A percentile compares a stretch with the other conserved stretches of the same genome.
phyloP scores from a whole-genome alignment of 2,329 filamentous ascomycete genomes.

The Colletotrichum karsti region DNA sequence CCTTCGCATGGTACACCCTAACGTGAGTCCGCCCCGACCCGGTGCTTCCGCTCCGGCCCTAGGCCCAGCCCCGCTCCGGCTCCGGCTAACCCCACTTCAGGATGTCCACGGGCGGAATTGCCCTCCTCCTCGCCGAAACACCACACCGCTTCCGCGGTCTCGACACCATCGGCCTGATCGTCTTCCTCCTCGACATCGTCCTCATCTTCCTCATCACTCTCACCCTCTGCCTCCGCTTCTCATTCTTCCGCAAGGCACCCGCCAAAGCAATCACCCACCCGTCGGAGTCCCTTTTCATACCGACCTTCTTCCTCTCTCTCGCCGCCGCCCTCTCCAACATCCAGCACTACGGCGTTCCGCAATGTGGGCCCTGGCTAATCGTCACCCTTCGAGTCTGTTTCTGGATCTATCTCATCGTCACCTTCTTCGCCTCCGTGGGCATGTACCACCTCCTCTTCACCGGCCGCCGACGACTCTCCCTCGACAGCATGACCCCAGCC shows the following conservation, averaged over 20 bases:
- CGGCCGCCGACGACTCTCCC: conserved; percentile 50
- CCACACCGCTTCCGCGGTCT: conserved; percentile 65
- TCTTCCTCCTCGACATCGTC: conserved; percentile 65
- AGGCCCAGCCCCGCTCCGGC: not conserved
- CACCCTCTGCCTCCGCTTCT: conserved; percentile 59
- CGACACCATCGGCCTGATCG: conserved; percentile 59
- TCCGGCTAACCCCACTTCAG: not conserved
- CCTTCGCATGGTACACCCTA: conserved; percentile 66
- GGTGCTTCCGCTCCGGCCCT: not conserved
- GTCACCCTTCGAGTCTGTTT: conserved; percentile 63
- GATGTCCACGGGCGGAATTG: conserved; percentile 53
- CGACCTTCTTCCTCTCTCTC: conserved; percentile 68
- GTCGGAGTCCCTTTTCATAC: conserved; percentile 67
- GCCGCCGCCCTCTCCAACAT: conserved; percentile 66
- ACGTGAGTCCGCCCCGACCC: conserved; percentile 21
- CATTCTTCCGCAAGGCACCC: conserved; percentile 50
- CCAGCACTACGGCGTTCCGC: conserved; percentile 57
- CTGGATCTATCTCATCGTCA: conserved; percentile 66
- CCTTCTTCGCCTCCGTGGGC: conserved; percentile 60
- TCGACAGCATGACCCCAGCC: conserved; percentile 64
- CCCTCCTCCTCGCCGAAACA: conserved; percentile 58
- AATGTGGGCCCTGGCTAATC: conserved; percentile 57
- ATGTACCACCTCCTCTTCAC: conserved; percentile 69
- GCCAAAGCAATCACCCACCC: conserved; percentile 56
- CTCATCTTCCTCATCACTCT: conserved; percentile 59